phyloP scores from a whole-genome alignment of 1,284 basidiomycete genomes.

The Polyporus tsugae region DNA sequence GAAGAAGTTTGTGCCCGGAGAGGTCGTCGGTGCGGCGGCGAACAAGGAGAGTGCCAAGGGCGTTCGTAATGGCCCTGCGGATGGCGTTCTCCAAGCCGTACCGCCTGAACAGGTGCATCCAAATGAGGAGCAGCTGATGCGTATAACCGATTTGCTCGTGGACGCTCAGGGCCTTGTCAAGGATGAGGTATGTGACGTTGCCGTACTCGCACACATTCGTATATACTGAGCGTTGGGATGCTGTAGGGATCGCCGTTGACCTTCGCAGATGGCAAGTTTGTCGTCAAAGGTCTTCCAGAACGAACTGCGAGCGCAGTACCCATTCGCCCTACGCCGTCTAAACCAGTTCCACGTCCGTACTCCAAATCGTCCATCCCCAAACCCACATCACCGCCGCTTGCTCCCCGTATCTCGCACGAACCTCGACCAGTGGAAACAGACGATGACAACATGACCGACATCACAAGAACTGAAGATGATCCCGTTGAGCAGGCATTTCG shows the following conservation, averaged over 20 bases:
- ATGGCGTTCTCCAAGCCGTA: constrained; percentile 13
- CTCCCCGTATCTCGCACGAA: constrained; percentile 20
- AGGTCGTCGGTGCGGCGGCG: constrained; percentile 42
- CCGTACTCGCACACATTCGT: background rate
- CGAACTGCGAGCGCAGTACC: background rate
- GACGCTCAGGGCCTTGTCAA: constrained; percentile 76
- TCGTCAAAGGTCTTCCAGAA: constrained; percentile 43
- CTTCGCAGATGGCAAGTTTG: constrained; percentile 31
- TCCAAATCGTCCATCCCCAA: background rate
- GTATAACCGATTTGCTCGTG: constrained; percentile 85
- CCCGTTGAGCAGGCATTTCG: constrained; percentile 82
- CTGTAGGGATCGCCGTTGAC: constrained; percentile 26
- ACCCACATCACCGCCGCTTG: constrained; percentile 7
- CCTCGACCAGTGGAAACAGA: constrained; percentile 48
- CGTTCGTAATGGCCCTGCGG: constrained; percentile 15
- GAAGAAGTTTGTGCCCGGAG: constrained; percentile 56
- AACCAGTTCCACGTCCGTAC: background rate
- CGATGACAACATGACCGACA: constrained; percentile 76
- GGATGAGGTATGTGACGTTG: constrained; percentile 53
- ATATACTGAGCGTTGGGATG: background rate
- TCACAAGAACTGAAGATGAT: constrained; percentile 82
- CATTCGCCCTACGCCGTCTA: background rate
- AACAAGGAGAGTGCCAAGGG: constrained; percentile 28
- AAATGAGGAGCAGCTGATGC: constrained; percentile 95
- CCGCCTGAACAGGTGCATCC: constrained; percentile 78